Conservation (phyloP, 768 basidiomycete species). For the Calocybe cyanea region DNA sequence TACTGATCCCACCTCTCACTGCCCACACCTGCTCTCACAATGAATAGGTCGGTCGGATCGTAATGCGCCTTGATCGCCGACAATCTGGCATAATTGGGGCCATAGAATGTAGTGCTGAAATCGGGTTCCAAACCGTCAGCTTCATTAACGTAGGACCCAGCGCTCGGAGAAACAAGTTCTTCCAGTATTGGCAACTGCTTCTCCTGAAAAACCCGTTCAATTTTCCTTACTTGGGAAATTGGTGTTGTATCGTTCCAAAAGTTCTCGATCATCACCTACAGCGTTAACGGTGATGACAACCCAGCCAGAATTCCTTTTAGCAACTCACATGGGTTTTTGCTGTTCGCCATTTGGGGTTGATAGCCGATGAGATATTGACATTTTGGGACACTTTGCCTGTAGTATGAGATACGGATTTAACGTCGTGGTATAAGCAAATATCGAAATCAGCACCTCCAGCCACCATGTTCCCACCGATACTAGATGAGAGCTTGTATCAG, state of each 20-base stretch:
- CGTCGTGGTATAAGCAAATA: too few species aligned
- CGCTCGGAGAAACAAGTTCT: conserved; percentile 21
- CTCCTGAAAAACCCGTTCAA: conserved; percentile 19
- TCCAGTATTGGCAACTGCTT: conserved; percentile 23
- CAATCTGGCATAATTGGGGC: conserved; percentile 29
- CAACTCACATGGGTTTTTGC: conserved; percentile 33
- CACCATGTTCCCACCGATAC: conserved; percentile 18
- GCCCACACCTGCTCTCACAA: conserved; percentile 16
- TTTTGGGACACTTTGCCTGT: conserved; percentile 32
- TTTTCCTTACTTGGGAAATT: conserved; percentile 13
- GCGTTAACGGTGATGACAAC: background rate
- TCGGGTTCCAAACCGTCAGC: conserved; percentile 27
- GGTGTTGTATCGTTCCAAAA: conserved; percentile 15
- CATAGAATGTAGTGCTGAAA: conserved; percentile 30
- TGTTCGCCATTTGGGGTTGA: conserved; percentile 32
- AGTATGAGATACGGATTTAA: too few species aligned
- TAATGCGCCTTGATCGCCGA: conserved; percentile 26
- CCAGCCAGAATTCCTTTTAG: background rate
- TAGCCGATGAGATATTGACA: conserved; percentile 26
- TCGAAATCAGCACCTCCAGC: conserved; percentile 19
- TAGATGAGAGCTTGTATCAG: background rate
- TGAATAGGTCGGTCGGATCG: conserved; percentile 29
- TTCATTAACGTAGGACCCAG: conserved; percentile 32
- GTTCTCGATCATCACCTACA: conserved; percentile 16
- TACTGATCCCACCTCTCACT: conserved; percentile 5